Evolutionary conservation across 148 eudicot species (phyloP), one percentile per base, ranked within the genome.

Genomic region (Heliosperma pusillum): DNA sequence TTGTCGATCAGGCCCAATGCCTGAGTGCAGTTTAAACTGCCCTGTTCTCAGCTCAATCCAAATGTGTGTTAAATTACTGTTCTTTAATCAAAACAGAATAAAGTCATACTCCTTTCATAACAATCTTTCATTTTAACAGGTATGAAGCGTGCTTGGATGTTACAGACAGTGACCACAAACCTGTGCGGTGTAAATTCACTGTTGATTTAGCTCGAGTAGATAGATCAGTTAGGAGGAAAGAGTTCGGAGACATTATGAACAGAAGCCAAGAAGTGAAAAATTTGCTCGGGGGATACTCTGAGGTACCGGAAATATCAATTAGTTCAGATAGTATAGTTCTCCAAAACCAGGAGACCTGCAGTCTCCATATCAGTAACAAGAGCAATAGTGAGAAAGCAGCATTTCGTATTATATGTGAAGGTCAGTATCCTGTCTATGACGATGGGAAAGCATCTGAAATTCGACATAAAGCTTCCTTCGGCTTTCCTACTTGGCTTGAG

Each of bases 131-230:
- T 47, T 74, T 17, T 20, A 20, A 4, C 82, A 95, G 98, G 86
- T 95, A 95, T 26, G 97, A 92, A 71, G 97, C 97, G 47, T 87
- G 93, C 74, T 92, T 95, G 98, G 98, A 95, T 78, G 97, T 95
- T 69, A 87, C 80, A 27, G 98, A 95, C 69, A 95, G 98, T 74
- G 98, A 95, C 80, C 98, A 95, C 76, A 95, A 95, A 77, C 98
- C 98, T 3, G 97, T 95, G 22, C 86, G 98, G 33, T 90, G 98
- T 89, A 95, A 95, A 82, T 74, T 95, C 45, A 74, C 83, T 66
- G 78, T 90, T 69, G 89, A 84, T 76, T 78, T 90, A 75, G 88
- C 98, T 70, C 91, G 85, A 58, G 93, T 92, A 55, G 97, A 95
- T 82, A 85, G 98, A 85, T 92, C 98, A 63, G 87, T 95, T 40